Evolutionary conservation across 495 filamentous ascomycete genomes (phyloP).

Genomic region (Recurvomyces mirabilis): DNA sequence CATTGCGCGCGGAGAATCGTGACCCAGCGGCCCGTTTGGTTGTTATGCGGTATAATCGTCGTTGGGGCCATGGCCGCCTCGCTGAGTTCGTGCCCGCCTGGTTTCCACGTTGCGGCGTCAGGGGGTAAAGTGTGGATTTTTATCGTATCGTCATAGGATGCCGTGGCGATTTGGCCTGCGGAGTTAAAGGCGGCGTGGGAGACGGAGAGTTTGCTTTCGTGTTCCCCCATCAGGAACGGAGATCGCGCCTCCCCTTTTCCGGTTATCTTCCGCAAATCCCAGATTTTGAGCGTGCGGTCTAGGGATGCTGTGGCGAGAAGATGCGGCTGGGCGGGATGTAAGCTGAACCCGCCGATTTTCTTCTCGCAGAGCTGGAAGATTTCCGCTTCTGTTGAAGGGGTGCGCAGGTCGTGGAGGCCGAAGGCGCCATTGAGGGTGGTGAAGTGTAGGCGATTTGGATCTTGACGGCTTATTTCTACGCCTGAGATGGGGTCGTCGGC

Average conservation of each 20-base stretch:
- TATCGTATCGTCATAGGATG: conserved; percentile 87
- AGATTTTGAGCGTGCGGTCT: conserved; percentile 79
- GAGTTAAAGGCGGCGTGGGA: conserved; percentile 82
- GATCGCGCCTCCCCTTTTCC: conserved; percentile 36
- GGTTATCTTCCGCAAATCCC: conserved; percentile 79
- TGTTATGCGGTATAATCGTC: conserved; percentile 70
- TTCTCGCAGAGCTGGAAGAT: conserved; percentile 74
- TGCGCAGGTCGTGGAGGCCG: conserved; percentile 66
- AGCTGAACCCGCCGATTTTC: conserved; percentile 88
- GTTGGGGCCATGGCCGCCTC: conserved; percentile 57
- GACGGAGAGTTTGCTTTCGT: conserved; percentile 71
- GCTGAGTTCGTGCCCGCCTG: conserved; percentile 31
- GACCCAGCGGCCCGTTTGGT: conserved; percentile 82
- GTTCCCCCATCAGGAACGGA: conserved; percentile 66
- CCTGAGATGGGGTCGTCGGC: conserved; percentile 70
- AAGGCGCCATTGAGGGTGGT: conserved; percentile 72
- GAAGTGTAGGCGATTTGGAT: conserved; percentile 72
- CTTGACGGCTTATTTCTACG: conserved; percentile 59
- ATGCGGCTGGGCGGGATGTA: conserved; percentile 67
- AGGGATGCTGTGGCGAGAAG: conserved; percentile 84
- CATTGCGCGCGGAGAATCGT: conserved; percentile 83
- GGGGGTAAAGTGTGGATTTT: conserved; percentile 75
- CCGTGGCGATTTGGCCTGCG: conserved; percentile 74
- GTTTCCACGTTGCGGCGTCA: conserved; percentile 30
- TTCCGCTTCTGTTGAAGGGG: conserved; percentile 42